Evolutionary conservation across 495 filamentous ascomycete species (phyloP).

Genomic region (Cairneyella variabilis): DNA sequence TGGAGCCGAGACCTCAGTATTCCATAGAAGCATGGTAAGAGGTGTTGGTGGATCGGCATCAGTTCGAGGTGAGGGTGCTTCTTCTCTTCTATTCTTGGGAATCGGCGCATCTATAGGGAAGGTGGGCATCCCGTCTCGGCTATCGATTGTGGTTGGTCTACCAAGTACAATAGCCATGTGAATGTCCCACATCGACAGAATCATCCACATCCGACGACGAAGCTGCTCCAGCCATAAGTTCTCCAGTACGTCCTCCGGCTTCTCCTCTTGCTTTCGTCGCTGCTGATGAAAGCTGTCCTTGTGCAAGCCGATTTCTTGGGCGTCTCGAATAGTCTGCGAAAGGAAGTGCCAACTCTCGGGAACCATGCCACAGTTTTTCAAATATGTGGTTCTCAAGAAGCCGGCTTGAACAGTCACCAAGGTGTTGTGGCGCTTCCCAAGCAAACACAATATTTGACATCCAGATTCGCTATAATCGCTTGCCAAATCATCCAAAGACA

Average conservation of each 20-base stretch:
- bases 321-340: constrained; percentile 54
- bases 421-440: constrained; percentile 52
- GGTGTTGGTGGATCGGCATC: constrained; percentile 32
- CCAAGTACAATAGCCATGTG: constrained; percentile 58
- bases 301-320: constrained; percentile 60
- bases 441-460: constrained; percentile 43
- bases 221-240: constrained; percentile 52
- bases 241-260: constrained; percentile 38
- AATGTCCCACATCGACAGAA: constrained; percentile 54
- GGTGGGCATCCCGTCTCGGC: constrained; percentile 34
- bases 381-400: constrained; percentile 44
- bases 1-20: constrained; percentile 14
- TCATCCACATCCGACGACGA: constrained; percentile 52
- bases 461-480: constrained; percentile 56
- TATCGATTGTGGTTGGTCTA: constrained; percentile 50
- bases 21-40: constrained; percentile 30
- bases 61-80: constrained; percentile 28
- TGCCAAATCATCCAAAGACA: constrained; percentile 57
- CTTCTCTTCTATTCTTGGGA: constrained; percentile 30
- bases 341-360: constrained; percentile 58
- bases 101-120: constrained; percentile 35
- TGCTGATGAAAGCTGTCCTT: constrained; percentile 40
- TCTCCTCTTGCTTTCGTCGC: constrained; percentile 32
- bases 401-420: constrained; percentile 53
- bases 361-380: constrained; percentile 48